Evolutionary conservation across 768 basidiomycete species (phyloP).

Genomic region (Tephrocybe sp.): DNA sequence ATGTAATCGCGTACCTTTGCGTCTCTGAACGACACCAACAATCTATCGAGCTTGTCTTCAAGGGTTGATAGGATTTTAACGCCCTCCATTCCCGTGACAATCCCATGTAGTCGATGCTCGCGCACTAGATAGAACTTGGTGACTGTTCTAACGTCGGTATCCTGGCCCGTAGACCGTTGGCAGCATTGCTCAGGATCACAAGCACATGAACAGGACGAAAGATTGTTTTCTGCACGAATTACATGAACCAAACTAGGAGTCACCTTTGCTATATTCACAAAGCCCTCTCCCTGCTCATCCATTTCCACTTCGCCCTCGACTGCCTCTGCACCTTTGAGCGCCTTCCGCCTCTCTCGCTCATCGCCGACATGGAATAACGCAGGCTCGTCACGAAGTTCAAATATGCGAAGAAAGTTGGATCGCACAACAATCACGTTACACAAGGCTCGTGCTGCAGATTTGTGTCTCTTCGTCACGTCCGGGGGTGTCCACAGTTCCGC

Average conservation of each 20-base stretch:
- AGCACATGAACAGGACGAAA: conserved; percentile 2
- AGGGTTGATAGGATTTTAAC: conserved; percentile 73
- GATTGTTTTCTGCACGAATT: conserved; percentile 20
- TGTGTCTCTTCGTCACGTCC: conserved; percentile 36
- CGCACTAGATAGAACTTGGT: conserved; percentile 75
- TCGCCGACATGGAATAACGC: conserved; percentile 54
- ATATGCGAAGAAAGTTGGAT: conserved; percentile 78
- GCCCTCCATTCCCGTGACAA: conserved; percentile 80
- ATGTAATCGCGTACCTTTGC: conserved; percentile 67
- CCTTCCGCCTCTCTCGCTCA: conserved; percentile 54
- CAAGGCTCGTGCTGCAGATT: conserved; percentile 49
- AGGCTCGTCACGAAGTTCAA: conserved; percentile 78
- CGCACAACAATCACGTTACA: conserved; percentile 90
- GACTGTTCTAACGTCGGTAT: conserved; percentile 47
- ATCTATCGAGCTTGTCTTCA: conserved; percentile 82
- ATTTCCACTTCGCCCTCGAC: conserved; percentile 78
- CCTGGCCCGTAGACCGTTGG: conserved; percentile 52
- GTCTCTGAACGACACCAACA: conserved; percentile 92
- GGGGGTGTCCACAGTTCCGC: conserved; percentile 27
- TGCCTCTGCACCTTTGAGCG: conserved; percentile 68
- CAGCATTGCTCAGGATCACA: conserved; percentile 21
- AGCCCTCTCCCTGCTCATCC: conserved; percentile 76
- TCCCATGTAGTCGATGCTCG: conserved; percentile 82
- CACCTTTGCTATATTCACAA: conserved; percentile 81
- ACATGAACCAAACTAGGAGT: conserved; percentile 34